Base-by-base conservation (phyloP, 495 filamentous ascomycete species). In the Trypethelium eluteriae region DNA sequence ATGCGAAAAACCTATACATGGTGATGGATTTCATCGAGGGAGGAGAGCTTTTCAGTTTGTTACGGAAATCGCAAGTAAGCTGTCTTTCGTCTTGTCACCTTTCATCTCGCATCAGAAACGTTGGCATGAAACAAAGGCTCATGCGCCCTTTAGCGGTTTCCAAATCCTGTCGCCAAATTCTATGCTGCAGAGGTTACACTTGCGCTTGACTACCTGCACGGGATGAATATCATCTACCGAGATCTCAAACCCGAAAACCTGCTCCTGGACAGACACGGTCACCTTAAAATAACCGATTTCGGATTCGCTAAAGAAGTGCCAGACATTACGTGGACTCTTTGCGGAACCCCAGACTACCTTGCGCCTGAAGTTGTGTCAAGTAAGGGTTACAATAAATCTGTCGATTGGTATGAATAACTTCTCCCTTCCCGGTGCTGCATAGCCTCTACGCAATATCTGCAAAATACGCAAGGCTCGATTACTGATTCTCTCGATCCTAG, bases 1-100 rank as follows among this genome's bases (percentile, higher is more conserved):
- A 98, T 70, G 83, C 89, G 25, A 88, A 87, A 75, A 98, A 98
- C 74, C 79, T 98, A 32, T 98, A 98, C 81, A 98, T 98, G 94
- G 94, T 98, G 70, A 98, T 98, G 94, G 94, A 98, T 73, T 98
- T 98, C 80, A 91, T 98, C n/a, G 95, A 98, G 77, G 94, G 94
- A 70, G 94, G 94, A 66, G 95, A 98, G 80, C 81, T 98, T 62
- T 98, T 98, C 77, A 97, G 93, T 73, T 75, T 98, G 70, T 80
- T 98, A 65, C 85, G 95, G 66, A 97, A 97, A 78, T 97, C 93
- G 46, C 95, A 96, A 82, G 94, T 97, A 81, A 79, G 89, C 81
- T 47, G 5, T 2, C 36, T 16, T 64, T 50, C 39, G 11, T 63
- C 25, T 25, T 25, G 25, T 38, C n/a, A 35, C 10, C 32, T 4